These are phyloP conservation scores for Xylariaceae sp. DNA, from an alignment of 2,329 filamentous ascomycete genomes.

Conservation along the genomic window DNA sequence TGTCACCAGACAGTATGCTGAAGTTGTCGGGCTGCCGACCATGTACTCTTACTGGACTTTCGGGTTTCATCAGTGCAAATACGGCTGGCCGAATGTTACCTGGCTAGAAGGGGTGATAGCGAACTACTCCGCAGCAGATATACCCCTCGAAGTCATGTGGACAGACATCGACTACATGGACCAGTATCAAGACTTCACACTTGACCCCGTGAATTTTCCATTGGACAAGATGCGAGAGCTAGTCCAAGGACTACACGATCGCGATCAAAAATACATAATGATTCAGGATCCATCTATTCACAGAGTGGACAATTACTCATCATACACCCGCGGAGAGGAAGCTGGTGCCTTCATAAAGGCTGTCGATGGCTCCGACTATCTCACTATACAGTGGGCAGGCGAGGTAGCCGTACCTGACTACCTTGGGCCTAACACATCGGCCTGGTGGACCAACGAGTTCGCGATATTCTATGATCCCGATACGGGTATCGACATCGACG, in stretches of 20 bases:
- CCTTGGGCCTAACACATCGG: conserved; percentile 54
- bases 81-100: conserved; percentile 52
- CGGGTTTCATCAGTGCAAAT: conserved; percentile 51
- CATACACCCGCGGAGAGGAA: conserved; percentile 33
- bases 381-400: conserved; percentile 63
- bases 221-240: conserved; percentile 53
- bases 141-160: conserved; percentile 58
- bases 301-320: conserved; percentile 28
- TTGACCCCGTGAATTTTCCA: conserved; percentile 51
- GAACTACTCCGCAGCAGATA: conserved; percentile 53
- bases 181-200: conserved; percentile 48
- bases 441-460: conserved; percentile 61
- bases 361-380: conserved; percentile 41
- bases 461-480: conserved; percentile 50
- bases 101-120: conserved; percentile 52
- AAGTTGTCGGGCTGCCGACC: conserved; percentile 44
- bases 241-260: conserved; percentile 53
- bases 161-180: conserved; percentile 55
- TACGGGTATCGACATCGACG: conserved; percentile 61
- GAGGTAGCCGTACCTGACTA: conserved; percentile 61
- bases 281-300: conserved; percentile 60
- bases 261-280: conserved; percentile 58
- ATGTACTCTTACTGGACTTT: conserved; percentile 54
- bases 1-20: conserved; percentile 45
- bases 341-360: conserved; percentile 35